Base-by-base conservation (phyloP, 768 basidiomycete species). In the Dioszegia hungarica region DNA sequence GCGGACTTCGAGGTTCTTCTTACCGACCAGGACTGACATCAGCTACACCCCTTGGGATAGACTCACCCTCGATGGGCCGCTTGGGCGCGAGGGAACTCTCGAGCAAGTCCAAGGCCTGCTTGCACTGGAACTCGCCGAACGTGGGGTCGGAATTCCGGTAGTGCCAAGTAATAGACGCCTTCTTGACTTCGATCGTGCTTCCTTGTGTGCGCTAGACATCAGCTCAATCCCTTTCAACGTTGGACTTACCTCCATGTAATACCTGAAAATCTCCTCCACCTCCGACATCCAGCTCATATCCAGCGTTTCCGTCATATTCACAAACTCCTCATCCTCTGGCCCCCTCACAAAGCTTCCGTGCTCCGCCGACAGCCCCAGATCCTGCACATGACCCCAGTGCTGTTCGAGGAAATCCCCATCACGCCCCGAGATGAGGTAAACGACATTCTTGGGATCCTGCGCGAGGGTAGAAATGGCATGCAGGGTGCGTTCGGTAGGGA, bases 281-380 rank as follows among this genome's bases (percentile, higher is more conserved):
- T 99, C 94, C 50, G 77, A 80, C 88, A 94, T 91, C 94, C 94
- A 99, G 62, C 84, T 84, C 94, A 98, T 98, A 78, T 99, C 93
- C 71, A 99, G 75, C 60, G 81, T 82, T 75, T 86, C 83, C n/a
- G 93, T 95, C 73, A 95, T 88, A 72, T 91, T 92, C 60, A 79
- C 80, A 90, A 94, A 99, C 60, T 82, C 79, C n/a, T 71, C 63
- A 1, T 70, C 77, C 31, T 85, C 86, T 0, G 88, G 88, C 60
- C 83, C 84, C 39, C 86, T 83, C 46, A 97, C 82, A 79, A 97
- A 98, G 24, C 87, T 88, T 11, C 94, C 94, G 72, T 99, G 94
- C 78, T 99, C 94, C 20, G 94, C 94, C 19, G 86, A 88, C 82
- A 98, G 88, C 12, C 94, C 94, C 6, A 99, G 80, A 45, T 82